Conservation (phyloP, 2,329 filamentous ascomycete genomes). For the Gnomoniopsis smithogilvyi region DNA sequence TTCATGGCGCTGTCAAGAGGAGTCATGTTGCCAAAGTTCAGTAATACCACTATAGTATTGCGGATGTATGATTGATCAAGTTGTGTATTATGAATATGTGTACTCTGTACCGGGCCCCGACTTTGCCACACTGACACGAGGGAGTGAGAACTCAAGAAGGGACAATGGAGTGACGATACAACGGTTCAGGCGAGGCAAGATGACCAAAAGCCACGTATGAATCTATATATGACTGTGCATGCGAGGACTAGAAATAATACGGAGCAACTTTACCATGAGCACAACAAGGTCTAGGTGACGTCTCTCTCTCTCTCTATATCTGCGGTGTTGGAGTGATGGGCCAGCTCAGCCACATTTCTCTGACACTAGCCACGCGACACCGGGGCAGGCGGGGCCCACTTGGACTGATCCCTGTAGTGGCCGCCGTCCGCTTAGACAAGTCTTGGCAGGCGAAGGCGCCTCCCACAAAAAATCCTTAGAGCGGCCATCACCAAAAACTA, state of each 20-base stretch:
- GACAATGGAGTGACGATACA: too few relatives aligned
- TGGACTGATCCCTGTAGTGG: slow-evolving; percentile 1
- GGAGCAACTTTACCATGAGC: not conserved
- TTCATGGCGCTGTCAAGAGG: slow-evolving; percentile 65
- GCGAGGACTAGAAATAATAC: not conserved
- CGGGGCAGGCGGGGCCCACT: not conserved
- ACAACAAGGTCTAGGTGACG: slow-evolving; percentile 11
- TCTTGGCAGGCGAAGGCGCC: not conserved
- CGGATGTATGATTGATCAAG: not conserved
- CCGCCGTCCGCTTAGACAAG: not conserved
- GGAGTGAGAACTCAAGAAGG: too few relatives aligned
- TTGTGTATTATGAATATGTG: not conserved
- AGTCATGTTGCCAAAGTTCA: slow-evolving; percentile 50
- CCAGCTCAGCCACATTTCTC: slow-evolving; percentile 10
- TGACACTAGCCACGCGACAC: not conserved
- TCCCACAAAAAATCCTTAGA: slow-evolving; percentile 13
- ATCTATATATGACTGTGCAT: not conserved
- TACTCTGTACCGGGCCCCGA: not conserved
- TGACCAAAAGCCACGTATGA: slow-evolving; percentile 9
- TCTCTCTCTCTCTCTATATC: not conserved
- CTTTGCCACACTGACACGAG: not conserved
- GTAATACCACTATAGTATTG: not conserved
- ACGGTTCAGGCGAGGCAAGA: not conserved
- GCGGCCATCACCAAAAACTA: slow-evolving; percentile 16
- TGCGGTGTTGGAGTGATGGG: not conserved